Conservation (phyloP, 768 basidiomycete species). For the Boletus insuetus region DNA sequence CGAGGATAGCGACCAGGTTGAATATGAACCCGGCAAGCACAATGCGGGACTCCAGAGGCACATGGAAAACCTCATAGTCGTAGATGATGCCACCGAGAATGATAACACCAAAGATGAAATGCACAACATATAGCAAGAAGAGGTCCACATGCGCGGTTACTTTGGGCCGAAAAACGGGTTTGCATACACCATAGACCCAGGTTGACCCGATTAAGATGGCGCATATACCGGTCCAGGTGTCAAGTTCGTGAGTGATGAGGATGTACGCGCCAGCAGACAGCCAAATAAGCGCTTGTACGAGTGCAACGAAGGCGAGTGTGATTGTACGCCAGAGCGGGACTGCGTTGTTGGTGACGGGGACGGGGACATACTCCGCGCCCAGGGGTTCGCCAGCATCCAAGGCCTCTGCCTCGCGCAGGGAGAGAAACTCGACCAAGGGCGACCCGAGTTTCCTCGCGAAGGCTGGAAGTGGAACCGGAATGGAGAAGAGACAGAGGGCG, state of each 20-base stretch:
- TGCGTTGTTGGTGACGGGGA: not conserved
- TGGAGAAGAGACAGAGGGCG: slow-evolving; percentile 37
- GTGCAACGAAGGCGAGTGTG: slow-evolving; percentile 53
- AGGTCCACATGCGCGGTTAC: slow-evolving; percentile 64
- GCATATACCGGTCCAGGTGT: slow-evolving; percentile 35
- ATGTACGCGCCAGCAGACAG: slow-evolving; percentile 55
- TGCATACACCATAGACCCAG: slow-evolving; percentile 66
- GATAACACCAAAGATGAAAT: slow-evolving; percentile 45
- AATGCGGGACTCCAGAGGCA: slow-evolving; percentile 38
- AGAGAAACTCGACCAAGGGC: slow-evolving; percentile 42
- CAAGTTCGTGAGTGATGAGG: slow-evolving; percentile 37
- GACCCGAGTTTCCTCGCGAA: slow-evolving; percentile 13
- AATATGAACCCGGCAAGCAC: slow-evolving; percentile 25
- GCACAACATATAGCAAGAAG: slow-evolving; percentile 52
- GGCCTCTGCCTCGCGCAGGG: slow-evolving; percentile 56
- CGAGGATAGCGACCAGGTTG: slow-evolving; percentile 45
- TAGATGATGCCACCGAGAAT: slow-evolving; percentile 55
- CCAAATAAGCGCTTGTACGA: slow-evolving; percentile 58
- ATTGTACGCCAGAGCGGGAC: slow-evolving; percentile 60
- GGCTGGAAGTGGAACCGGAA: slow-evolving; percentile 29
- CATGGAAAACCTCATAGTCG: slow-evolving; percentile 42
- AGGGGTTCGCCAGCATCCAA: slow-evolving; percentile 26
- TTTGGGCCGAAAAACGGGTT: slow-evolving; percentile 50
- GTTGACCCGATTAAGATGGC: slow-evolving; percentile 48
- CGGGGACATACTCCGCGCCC: not conserved